A percentile compares a stretch with the other conserved stretches of the same genome.
These are phyloP conservation scores for Schwanniomyces polymorphus DNA, from an alignment of 805 yeast species.

Conservation along the genomic window DNA sequence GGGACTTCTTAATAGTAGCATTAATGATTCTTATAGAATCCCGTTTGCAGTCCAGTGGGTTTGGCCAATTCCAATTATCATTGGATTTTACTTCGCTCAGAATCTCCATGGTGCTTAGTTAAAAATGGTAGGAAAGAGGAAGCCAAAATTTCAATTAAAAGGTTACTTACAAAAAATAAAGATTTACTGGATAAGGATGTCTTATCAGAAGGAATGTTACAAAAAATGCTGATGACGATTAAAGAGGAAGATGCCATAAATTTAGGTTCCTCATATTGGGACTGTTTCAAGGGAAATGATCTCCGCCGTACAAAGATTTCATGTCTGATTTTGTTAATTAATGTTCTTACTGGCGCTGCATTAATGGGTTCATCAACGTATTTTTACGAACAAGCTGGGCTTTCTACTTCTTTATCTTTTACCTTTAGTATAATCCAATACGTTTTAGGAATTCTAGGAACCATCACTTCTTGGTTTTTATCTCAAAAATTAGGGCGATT, in stretches of 20 bases:
- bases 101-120: slow-evolving; percentile 49
- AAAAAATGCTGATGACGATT: slow-evolving; percentile 3
- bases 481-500: slow-evolving; percentile 39
- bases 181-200: not conserved
- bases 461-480: slow-evolving; percentile 28
- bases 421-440: slow-evolving; percentile 34
- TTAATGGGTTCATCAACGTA: slow-evolving; percentile 37
- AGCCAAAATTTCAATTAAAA: slow-evolving; percentile 29
- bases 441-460: slow-evolving; percentile 29
- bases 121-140: slow-evolving; percentile 31
- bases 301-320: slow-evolving; percentile 47
- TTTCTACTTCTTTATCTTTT: slow-evolving; percentile 18
- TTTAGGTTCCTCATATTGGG: slow-evolving; percentile 22
- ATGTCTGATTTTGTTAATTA: slow-evolving; percentile 12
- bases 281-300: slow-evolving; percentile 46
- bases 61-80: slow-evolving; percentile 36
- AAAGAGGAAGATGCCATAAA: not conserved
- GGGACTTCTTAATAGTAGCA: slow-evolving; percentile 28
- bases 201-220: not conserved
- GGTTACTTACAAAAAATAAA: slow-evolving; percentile 9
- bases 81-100: slow-evolving; percentile 40
- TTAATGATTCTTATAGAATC: slow-evolving; percentile 30
- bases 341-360: slow-evolving; percentile 30
- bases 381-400: slow-evolving; percentile 38
- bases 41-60: slow-evolving; percentile 44